Evolutionary conservation across 2,329 filamentous ascomycete species (phyloP).

Genomic region (Fusarium brevicatenulatum): DNA sequence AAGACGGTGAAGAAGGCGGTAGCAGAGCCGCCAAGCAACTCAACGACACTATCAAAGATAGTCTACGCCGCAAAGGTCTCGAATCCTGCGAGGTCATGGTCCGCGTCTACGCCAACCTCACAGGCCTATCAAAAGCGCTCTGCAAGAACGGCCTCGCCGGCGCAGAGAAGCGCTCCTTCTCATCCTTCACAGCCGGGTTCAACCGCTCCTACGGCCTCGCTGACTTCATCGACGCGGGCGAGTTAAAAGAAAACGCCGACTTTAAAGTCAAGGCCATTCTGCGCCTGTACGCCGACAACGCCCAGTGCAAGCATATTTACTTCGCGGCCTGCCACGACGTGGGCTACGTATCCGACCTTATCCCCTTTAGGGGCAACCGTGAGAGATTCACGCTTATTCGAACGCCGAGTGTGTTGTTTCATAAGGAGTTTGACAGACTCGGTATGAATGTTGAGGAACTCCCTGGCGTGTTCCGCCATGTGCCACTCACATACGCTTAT

Average conservation of each 20-base stretch:
- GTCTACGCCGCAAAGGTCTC: conserved; percentile 58
- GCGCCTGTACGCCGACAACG: conserved; percentile 64
- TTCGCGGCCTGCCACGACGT: conserved; percentile 70
- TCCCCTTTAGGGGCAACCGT: conserved; percentile 59
- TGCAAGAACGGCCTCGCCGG: conserved; percentile 58
- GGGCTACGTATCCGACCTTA: conserved; percentile 63
- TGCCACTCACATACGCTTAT: conserved; percentile 43
- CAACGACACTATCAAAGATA: conserved; percentile 60
- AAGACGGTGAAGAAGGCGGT: conserved; percentile 63
- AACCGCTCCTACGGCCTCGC: conserved; percentile 66
- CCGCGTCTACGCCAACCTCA: conserved; percentile 66
- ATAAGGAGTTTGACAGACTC: conserved; percentile 63
- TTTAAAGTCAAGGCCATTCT: conserved; percentile 65
- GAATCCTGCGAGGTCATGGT: conserved; percentile 64
- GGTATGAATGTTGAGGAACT: conserved; percentile 62
- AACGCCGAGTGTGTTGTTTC: conserved; percentile 57
- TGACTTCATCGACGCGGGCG: conserved; percentile 70
- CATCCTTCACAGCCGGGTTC: conserved; percentile 66
- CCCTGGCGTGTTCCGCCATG: conserved; percentile 61
- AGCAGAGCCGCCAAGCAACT: conserved; percentile 64
- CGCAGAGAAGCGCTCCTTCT: conserved; percentile 64
- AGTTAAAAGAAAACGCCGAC: conserved; percentile 68
- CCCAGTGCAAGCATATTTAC: conserved; percentile 72
- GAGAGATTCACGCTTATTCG: conserved; percentile 66
- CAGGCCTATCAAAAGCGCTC: conserved; percentile 61